These are phyloP conservation scores for Phaffia tasmanica DNA, from an alignment of 768 basidiomycete genomes.

Conservation along the genomic window DNA sequence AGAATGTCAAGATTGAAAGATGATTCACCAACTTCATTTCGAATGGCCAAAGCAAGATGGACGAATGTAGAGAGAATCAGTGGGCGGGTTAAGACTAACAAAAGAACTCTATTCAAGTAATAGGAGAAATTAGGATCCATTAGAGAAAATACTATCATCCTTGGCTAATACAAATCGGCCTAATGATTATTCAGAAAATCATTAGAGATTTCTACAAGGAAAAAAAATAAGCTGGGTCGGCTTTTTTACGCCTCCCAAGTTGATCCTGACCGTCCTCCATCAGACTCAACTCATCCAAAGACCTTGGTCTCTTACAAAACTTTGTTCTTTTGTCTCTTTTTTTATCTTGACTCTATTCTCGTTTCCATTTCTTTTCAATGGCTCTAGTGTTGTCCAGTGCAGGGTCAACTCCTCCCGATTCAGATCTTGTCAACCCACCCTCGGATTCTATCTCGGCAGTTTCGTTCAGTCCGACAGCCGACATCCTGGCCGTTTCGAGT, in stretches of 20 bases:
- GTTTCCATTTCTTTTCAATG: neutral
- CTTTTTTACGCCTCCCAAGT: too few species aligned
- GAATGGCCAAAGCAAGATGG: neutral
- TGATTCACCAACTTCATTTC: neutral
- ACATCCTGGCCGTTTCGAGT: slow-evolving; percentile 82
- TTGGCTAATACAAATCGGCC: too few species aligned
- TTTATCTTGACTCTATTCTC: neutral
- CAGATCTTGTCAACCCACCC: slow-evolving; percentile 68
- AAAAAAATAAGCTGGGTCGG: too few species aligned
- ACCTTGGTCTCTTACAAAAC: neutral
- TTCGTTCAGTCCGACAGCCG: slow-evolving; percentile 73
- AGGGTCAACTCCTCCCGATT: neutral
- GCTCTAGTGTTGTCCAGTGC: slow-evolving; percentile 3
- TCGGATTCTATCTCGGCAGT: slow-evolving; percentile 76
- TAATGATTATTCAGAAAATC: too few species aligned
- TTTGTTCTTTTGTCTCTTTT: neutral
- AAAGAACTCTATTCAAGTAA: too few species aligned
- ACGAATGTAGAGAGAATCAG: neutral
- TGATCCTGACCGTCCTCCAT: too few species aligned
- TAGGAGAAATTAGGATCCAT: too few species aligned
- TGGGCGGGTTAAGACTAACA: neutral
- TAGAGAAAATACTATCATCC: too few species aligned
- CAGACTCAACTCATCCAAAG: too few species aligned
- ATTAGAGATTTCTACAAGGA: too few species aligned
- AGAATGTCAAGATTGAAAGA: neutral